These are phyloP conservation scores for Ophiostoma novo-ulmi DNA, from an alignment of 2,329 filamentous ascomycete genomes.

Conservation along the genomic window DNA sequence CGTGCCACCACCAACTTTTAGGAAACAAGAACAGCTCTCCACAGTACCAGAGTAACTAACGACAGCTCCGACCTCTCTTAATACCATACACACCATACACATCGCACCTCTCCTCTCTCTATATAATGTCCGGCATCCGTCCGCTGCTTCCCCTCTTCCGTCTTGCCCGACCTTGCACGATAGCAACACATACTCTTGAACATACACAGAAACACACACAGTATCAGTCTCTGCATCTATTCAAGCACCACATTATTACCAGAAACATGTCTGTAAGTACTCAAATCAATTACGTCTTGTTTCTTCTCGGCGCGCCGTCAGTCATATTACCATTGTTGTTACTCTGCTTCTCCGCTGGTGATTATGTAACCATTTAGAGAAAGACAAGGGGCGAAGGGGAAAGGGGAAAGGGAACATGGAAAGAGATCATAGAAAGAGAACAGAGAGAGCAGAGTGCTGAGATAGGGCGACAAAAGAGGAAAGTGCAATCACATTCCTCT, in stretches of 20 bases:
- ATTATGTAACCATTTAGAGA: not conserved
- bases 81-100: not conserved
- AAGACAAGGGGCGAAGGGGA: not conserved
- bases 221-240: too few relatives aligned
- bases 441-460: not conserved
- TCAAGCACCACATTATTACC: not conserved
- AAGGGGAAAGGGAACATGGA: not conserved
- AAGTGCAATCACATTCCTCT: slow-evolving; percentile 1
- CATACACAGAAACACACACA: not conserved
- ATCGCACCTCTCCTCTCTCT: not conserved
- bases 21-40: slow-evolving; percentile 1
- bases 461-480: not conserved
- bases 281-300: not conserved
- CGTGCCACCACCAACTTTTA: not conserved
- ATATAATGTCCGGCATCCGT: slow-evolving; percentile 16
- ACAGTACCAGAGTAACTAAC: not conserved
- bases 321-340: not conserved
- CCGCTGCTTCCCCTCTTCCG: slow-evolving; percentile 11
- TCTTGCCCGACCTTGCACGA: not conserved
- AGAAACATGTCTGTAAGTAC: slow-evolving; percentile 12
- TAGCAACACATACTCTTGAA: not conserved
- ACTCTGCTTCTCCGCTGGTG: not conserved
- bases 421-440: not conserved
- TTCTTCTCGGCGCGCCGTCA: not conserved
- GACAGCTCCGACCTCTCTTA: not conserved